phyloP scores from a whole-genome alignment of 2,329 filamentous ascomycete species.

The Penicillium palitans region DNA sequence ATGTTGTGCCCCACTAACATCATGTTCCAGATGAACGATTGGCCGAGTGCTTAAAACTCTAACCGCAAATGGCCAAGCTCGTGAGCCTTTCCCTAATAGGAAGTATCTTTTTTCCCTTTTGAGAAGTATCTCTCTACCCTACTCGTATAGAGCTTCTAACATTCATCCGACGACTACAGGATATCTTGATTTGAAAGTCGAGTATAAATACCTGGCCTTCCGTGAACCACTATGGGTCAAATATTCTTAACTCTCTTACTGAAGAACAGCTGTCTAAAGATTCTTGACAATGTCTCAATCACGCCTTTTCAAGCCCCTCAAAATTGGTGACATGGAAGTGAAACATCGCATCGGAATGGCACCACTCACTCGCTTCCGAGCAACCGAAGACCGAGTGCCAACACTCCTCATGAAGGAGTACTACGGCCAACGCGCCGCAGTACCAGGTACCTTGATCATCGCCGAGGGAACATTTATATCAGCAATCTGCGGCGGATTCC shows the following conservation, averaged over 20 bases:
- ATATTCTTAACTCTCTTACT: not conserved
- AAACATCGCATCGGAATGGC: conserved; percentile 51
- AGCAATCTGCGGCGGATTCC: conserved; percentile 44
- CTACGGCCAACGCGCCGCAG: conserved; percentile 54
- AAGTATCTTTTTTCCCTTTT: not conserved
- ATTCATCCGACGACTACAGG: not conserved
- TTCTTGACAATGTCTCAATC: not conserved
- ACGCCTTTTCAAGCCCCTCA: not conserved
- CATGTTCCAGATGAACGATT: not conserved
- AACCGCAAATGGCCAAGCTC: not conserved
- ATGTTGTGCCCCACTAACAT: not conserved
- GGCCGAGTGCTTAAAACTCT: not conserved
- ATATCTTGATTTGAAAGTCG: not conserved
- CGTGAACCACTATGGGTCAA: too few species aligned
- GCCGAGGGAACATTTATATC: conserved; percentile 58
- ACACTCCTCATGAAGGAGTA: conserved; percentile 47
- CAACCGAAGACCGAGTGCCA: conserved; percentile 50
- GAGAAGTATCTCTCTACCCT: not conserved
- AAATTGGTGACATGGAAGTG: not conserved
- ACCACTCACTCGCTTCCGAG: conserved; percentile 53
- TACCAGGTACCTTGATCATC: conserved; percentile 57
- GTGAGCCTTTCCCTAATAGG: not conserved
- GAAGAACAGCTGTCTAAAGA: not conserved
- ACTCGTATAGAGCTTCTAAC: not conserved
- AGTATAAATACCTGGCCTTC: not conserved